phyloP scores from a whole-genome alignment of 129 eudicot species.

The Glebionis coronaria region DNA sequence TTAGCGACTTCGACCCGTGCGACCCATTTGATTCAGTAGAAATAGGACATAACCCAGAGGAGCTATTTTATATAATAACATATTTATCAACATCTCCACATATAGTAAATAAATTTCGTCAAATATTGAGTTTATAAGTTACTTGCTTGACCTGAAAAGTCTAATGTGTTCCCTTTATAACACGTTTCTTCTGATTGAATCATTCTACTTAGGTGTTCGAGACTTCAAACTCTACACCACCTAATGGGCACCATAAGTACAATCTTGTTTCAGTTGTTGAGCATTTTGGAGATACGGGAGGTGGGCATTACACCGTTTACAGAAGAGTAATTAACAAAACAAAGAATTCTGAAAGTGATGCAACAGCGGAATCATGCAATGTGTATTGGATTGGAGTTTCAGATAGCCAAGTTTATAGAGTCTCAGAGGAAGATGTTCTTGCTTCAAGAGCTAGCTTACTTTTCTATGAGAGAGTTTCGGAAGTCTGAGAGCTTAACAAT shows the following conservation, averaged over 20 bases:
- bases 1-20: too few species aligned
- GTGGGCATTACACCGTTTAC: constrained; percentile 88
- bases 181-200: not conserved
- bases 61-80: too few species aligned
- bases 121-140: too few species aligned
- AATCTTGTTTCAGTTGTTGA: constrained; percentile 81
- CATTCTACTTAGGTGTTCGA: constrained; percentile 27
- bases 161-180: not conserved
- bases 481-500: constrained; percentile 13
- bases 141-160: not conserved
- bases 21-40: too few species aligned
- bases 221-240: constrained; percentile 9
- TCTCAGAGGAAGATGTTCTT: constrained; percentile 73
- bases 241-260: constrained; percentile 32
- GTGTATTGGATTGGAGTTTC: constrained; percentile 81
- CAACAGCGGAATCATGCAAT: constrained; percentile 19
- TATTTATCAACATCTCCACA: too few species aligned
- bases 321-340: constrained; percentile 48
- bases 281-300: constrained; percentile 68
- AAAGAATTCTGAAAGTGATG: constrained; percentile 15
- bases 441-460: constrained; percentile 66
- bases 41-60: too few species aligned
- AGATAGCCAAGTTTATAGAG: constrained; percentile 63
- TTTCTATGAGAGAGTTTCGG: constrained; percentile 64
- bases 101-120: too few species aligned